Evolutionary conservation across 1,284 basidiomycete species (phyloP).

Genomic region (Apiotrichum siamense): DNA sequence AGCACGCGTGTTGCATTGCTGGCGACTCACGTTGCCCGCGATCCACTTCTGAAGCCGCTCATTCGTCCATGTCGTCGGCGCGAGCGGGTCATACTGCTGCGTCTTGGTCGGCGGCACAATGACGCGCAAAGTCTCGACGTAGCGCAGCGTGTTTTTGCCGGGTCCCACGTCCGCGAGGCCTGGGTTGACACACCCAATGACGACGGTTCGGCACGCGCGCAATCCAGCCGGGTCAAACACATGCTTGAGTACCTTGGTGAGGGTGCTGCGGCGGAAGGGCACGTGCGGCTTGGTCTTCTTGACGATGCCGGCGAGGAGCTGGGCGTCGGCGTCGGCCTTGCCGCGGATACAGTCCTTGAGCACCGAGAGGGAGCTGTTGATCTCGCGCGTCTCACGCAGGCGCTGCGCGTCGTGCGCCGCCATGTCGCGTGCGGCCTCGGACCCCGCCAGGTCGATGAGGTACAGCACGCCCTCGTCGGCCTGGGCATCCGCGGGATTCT

Average conservation of each 20-base stretch:
- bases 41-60: neutral
- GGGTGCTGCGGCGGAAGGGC: neutral
- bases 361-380: slow-evolving; percentile 1
- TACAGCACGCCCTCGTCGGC: neutral
- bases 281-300: neutral
- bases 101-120: neutral
- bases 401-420: neutral
- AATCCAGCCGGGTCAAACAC: slow-evolving; percentile 1
- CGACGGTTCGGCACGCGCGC: neutral
- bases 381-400: slow-evolving; percentile 4
- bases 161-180: neutral
- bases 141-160: neutral
- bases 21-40: neutral
- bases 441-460: neutral
- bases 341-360: slow-evolving; percentile 6
- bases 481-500: neutral
- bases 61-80: neutral
- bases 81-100: neutral
- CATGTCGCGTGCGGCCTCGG: slow-evolving; percentile 2
- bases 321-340: neutral
- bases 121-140: neutral
- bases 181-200: slow-evolving; percentile 2
- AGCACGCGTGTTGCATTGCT: neutral
- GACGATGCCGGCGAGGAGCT: neutral
- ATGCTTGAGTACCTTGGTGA: slow-evolving; percentile 2